Base-by-base conservation (phyloP, 139 green algal genomes). In the Tetradesmus lagerheimii region DNA sequence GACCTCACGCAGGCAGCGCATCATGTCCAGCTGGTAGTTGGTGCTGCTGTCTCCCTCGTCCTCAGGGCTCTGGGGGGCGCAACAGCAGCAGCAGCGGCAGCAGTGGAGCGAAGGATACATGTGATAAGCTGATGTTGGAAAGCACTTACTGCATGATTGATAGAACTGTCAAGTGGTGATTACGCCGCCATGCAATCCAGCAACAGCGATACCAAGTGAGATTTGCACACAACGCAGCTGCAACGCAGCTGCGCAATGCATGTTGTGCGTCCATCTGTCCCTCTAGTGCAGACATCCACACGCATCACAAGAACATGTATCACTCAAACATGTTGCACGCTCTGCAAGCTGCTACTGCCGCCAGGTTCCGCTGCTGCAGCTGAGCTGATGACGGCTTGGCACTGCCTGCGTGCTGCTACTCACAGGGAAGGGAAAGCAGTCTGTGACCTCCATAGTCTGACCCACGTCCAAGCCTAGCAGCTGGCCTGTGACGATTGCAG, bases 21-120 rank as follows among this genome's bases (percentile, higher is more conserved):
- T 99, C 97, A 99, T 99, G 45, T 99, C 97, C 71, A 99, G 94
- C 96, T 99, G 98, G 87, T 99, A 99, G 78, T 95, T 96, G 29
- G 96, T 95, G 1, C 91, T 92, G 16, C 74, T 91, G 3, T 41
- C 91, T 35, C 97, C 96, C 2, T 96, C 93, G 25, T 97, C 94
- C 16, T 90, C 91, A 53, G 41, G 35, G 34, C 66, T 81, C 84
- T 89, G 75, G 57, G 45, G 11, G 45, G 16, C 18, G 31, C 8
- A 31, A 8, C 57, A n/a, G 75, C 37, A 83, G 45, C 74, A 53
- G 38, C 43, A 53, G 47, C 43, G 9, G 43, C 43, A 50, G 43
- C n/a, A n/a, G n/a, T n/a, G n/a, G n/a, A n/a, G n/a, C n/a, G n/a
- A n/a, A n/a, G n/a, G n/a, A n/a, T n/a, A n/a, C n/a, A n/a, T n/a